Base-by-base conservation (phyloP, 2,329 filamentous ascomycete species). In the Bipolaris gigantea region DNA sequence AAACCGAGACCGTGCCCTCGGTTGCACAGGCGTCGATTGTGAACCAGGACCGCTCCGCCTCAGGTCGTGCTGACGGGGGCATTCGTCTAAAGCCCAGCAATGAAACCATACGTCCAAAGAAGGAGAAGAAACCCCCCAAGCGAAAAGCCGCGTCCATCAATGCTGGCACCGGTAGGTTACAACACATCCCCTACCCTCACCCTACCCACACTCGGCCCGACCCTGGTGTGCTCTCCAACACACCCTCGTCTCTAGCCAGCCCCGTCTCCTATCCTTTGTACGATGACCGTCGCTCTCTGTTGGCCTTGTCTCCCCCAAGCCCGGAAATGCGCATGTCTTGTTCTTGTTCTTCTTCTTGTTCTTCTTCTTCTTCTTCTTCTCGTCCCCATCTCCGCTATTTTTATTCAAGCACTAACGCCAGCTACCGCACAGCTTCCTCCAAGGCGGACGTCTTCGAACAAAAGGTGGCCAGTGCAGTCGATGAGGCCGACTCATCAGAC, bases 391-490 rank as follows among this genome's bases (percentile, higher is more conserved):
- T 67, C 46, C 53, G 61, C 35, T 72, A 73, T 71, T 69, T 70
- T 51, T 72, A 72, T 60, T 63, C 66, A 57, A 61, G 55, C 55
- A 73, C 73, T 75, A 70, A 73, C 62, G 58, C 62, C 56, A 66
- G 61, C 59, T 62, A 66, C 49, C 73, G 70, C 55, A 74, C 81
- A 87, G 90, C 88, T 56, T 94, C 92, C 15, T 96, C 92, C 56
- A 97, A 97, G 79, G 93, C 94, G 71, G 94, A 99, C 75, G 92
- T 97, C 47, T 99, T 99, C 73, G 94, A 97, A 78, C 92, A 92
- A 63, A 96, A 96, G 71, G 92, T 99, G 63, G 93, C 93, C 46
- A 97, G 88, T 73, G 93, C 93, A 8, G 92, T 99, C 48, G 93
- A 97, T 72, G 92, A 97, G 74, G 92, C 91, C 40, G 90, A 97